Evolutionary conservation across 257 asterid genomes (phyloP).

Genomic region (Cruciata laevipes): DNA sequence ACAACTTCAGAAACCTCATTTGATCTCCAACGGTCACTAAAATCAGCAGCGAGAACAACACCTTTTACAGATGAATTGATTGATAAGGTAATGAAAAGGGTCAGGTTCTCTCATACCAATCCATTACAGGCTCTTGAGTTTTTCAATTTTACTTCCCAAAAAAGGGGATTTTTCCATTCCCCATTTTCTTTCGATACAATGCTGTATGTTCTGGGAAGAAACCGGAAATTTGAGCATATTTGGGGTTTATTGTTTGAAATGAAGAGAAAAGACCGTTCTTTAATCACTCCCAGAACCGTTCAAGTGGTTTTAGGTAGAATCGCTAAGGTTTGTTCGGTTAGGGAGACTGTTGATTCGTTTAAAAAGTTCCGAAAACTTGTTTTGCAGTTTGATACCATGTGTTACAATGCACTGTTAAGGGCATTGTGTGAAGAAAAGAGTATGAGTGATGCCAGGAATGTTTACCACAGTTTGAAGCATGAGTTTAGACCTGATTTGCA

Average conservation of each 20-base stretch:
- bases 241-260: constrained; percentile 66
- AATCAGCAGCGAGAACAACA: constrained; percentile 44
- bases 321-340: constrained; percentile 86
- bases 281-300: constrained; percentile 66
- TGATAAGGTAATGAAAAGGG: constrained; percentile 69
- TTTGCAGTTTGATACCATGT: constrained; percentile 45
- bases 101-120: constrained; percentile 75
- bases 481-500: constrained; percentile 70
- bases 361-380: constrained; percentile 53
- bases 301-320: constrained; percentile 75
- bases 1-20: constrained; percentile 46
- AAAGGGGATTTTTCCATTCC: constrained; percentile 53
- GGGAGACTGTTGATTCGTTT: constrained; percentile 67
- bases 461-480: constrained; percentile 55
- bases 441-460: constrained; percentile 84
- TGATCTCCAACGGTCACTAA: constrained; percentile 43
- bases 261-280: constrained; percentile 54
- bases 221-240: constrained; percentile 49
- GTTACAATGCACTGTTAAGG: constrained; percentile 72
- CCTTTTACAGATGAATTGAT: constrained; percentile 51
- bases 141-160: constrained; percentile 42
- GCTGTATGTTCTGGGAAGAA: constrained; percentile 70
- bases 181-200: constrained; percentile 63
- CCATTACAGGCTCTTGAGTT: constrained; percentile 65
- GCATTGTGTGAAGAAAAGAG: constrained; percentile 88